Conservation (phyloP, 768 basidiomycete species). For the Hypsizygus marmoreus region DNA sequence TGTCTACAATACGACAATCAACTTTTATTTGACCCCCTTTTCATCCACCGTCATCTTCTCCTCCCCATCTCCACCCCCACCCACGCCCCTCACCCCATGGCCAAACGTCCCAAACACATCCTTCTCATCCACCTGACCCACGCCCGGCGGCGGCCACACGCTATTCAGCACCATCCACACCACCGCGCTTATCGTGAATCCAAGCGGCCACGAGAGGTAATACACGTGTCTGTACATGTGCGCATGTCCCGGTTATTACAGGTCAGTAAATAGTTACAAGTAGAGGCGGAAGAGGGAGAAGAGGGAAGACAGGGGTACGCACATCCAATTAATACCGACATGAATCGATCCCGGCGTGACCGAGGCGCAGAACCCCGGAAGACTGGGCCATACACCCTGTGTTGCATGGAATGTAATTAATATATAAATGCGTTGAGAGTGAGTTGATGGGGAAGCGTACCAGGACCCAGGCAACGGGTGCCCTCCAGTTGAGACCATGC, state of each 20-base stretch:
- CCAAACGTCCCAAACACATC: constrained; percentile 24
- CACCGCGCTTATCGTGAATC: constrained; percentile 22
- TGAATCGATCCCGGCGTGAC: constrained; percentile 15
- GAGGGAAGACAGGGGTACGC: constrained; percentile 3
- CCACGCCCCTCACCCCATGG: too few species aligned
- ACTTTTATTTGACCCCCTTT: too few species aligned
- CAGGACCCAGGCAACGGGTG: constrained; percentile 8
- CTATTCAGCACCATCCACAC: constrained; percentile 23
- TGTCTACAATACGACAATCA: too few species aligned
- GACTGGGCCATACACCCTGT: constrained; percentile 30
- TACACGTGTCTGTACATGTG: constrained; percentile 20
- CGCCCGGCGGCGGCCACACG: constrained; percentile 25
- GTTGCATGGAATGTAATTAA: not conserved
- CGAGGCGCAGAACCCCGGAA: constrained; percentile 29
- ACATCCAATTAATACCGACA: constrained; percentile 25
- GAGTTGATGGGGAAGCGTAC: not conserved
- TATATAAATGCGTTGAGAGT: not conserved
- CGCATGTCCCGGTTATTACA: not conserved
- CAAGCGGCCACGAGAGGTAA: constrained; percentile 28
- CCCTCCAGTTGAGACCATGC: constrained; percentile 19
- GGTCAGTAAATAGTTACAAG: too few species aligned
- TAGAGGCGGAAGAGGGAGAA: too few species aligned
- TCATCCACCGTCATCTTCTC: too few species aligned
- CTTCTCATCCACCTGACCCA: constrained; percentile 22
- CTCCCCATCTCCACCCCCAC: too few species aligned